A percentile compares a stretch with the other conserved stretches of the same genome.
Evolutionary conservation across 2,329 filamentous ascomycete species (phyloP).

Genomic region (Sporothrix globosa): DNA sequence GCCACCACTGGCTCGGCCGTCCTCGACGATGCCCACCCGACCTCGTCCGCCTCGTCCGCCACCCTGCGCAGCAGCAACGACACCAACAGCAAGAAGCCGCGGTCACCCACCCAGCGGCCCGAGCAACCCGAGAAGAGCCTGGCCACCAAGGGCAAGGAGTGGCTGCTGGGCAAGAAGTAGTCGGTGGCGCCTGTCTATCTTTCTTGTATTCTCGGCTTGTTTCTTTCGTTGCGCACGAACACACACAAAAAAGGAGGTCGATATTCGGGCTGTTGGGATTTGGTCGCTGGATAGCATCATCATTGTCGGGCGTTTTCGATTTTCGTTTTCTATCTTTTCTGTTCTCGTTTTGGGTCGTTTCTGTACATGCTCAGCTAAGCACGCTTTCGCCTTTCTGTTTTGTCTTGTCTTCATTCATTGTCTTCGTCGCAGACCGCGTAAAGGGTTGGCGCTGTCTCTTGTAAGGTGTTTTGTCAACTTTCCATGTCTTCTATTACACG

Average conservation of each 20-base stretch:
- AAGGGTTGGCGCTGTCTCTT: neutral
- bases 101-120: conserved; percentile 33
- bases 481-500: neutral
- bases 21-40: conserved; percentile 40
- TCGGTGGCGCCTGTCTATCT: neutral
- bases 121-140: conserved; percentile 40
- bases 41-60: conserved; percentile 33
- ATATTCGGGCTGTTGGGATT: neutral
- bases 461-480: neutral
- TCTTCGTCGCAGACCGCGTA: neutral
- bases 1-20: conserved; percentile 41
- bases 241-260: conserved; percentile 23
- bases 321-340: neutral
- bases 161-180: conserved; percentile 54
- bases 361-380: conserved; percentile 8
- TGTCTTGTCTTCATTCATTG: neutral
- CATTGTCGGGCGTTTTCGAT: conserved; percentile 11
- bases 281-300: conserved; percentile 13
- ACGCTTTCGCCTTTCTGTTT: neutral
- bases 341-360: neutral
- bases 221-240: neutral
- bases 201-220: neutral
- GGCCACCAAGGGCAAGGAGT: conserved; percentile 53
- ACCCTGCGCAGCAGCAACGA: conserved; percentile 32
- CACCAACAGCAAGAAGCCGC: conserved; percentile 32